phyloP scores from a whole-genome alignment of 176 grass and related monocot genomes.

The Aegilops sharonensis region DNA sequence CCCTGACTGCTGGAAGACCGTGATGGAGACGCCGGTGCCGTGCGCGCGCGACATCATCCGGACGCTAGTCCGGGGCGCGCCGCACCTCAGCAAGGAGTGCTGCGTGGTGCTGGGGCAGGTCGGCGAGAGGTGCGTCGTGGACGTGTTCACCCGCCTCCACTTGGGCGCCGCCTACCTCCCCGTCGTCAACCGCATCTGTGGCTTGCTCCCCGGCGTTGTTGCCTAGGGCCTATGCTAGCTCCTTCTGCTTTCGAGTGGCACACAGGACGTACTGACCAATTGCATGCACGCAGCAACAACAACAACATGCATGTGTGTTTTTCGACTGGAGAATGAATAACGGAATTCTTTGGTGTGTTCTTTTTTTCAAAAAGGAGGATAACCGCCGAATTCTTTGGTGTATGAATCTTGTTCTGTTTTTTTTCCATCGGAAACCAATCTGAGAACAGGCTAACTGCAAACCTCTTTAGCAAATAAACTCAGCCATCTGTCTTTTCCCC shows the following conservation, averaged over 20 bases:
- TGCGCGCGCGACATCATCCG: slow-evolving; percentile 21
- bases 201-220: background rate
- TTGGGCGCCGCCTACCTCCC: background rate
- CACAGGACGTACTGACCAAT: too few species aligned
- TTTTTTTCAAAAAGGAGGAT: too few species aligned
- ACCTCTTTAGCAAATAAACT: too few species aligned
- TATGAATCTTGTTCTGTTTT: too few species aligned
- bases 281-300: too few species aligned
- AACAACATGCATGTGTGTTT: too few species aligned
- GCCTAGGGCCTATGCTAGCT: background rate
- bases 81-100: slow-evolving; percentile 23
- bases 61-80: background rate
- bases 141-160: slow-evolving; percentile 6
- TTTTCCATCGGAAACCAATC: too few species aligned
- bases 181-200: slow-evolving; percentile 13
- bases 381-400: too few species aligned
- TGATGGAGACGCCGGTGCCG: slow-evolving; percentile 6
- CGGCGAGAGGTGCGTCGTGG: slow-evolving; percentile 29
- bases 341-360: too few species aligned
- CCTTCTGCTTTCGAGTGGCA: background rate
- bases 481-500: too few species aligned
- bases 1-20: slow-evolving; percentile 3
- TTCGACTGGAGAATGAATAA: too few species aligned
- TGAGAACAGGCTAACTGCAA: too few species aligned
- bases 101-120: slow-evolving; percentile 4